Percentiles rank a stretch among this genome's conserved stretches.
Evolutionary conservation across 371 early-diverging fungal species (phyloP).

Genomic region (Circinella minor): DNA sequence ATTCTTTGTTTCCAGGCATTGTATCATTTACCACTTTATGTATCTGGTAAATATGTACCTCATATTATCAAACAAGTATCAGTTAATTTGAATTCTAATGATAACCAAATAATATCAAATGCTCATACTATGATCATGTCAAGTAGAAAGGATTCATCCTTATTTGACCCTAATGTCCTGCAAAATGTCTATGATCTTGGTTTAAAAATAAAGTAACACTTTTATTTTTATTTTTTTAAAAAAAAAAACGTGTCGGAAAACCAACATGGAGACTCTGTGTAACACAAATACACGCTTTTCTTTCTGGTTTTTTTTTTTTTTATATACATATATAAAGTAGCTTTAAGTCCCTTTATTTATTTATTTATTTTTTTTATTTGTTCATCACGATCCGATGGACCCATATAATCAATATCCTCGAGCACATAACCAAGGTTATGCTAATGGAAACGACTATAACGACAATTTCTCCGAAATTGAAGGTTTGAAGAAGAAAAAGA

Average conservation of each 20-base stretch:
- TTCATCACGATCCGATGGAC: slow-evolving; percentile 6
- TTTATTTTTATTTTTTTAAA: no score
- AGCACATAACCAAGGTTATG: background rate
- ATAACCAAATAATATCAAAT: slow-evolving; percentile 1
- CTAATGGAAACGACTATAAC: slow-evolving; percentile 3
- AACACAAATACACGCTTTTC: background rate
- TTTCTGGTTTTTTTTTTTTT: background rate
- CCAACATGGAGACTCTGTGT: background rate
- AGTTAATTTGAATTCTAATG: slow-evolving; percentile 2
- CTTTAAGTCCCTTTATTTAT: no score
- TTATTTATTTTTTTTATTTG: background rate
- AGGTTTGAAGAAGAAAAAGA: background rate
- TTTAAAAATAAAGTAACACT: slow-evolving; percentile 4
- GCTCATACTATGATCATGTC: slow-evolving; percentile 23
- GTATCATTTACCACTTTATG: slow-evolving; percentile 23
- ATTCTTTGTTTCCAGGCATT: slow-evolving; percentile 29
- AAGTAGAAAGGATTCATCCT: slow-evolving; percentile 13
- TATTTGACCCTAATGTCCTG: slow-evolving; percentile 7
- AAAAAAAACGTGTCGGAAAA: background rate
- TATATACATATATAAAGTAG: background rate
- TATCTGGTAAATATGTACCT: slow-evolving; percentile 40
- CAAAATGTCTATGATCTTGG: slow-evolving; percentile 7
- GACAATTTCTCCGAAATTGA: slow-evolving; percentile 10
- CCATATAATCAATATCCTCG: background rate
- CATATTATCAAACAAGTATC: slow-evolving; percentile 25